Evolutionary conservation across 2,329 filamentous ascomycete genomes (phyloP), one percentile per base, ranked within the genome.

Genomic region (Stemphylium lycopersici): DNA sequence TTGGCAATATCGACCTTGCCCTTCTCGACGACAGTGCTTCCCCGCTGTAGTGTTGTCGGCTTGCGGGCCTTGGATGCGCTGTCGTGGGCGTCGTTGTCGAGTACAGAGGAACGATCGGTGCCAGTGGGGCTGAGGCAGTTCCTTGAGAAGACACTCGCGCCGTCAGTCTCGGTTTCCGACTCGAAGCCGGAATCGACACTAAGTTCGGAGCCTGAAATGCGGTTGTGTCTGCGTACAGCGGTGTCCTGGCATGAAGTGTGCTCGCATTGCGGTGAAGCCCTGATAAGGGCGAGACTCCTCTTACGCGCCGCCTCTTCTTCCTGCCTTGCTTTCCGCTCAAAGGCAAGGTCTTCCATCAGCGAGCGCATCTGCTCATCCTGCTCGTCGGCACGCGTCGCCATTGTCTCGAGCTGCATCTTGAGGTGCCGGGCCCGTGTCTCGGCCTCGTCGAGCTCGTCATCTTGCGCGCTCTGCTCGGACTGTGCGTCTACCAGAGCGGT

Each of bases 401-500:
- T 83, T 33, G 82, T 83, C 66, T 86, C 82, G 16, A 88, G 76
- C 69, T 87, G 85, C 59, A 81, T 77, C 71, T 86, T 87, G 48
- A 87, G 73, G 61, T 86, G 81, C 33, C 79, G 76, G 12, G 82
- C 79, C 6, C 84, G 78, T 34, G 83, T 85, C 31, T 84, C 79
- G 12, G 83, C 80, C 62, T 87, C 85, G 56, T 86, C 83, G 0
- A 85, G 77, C 67, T 87, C 85, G 58, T 87, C 85, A n/a, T 79
- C 77, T 61, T 84, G 82, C 10, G 82, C 81, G 46, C 80, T 81
- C 55, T 84, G 81, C 61, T 86, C 83, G 3, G 80, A 81, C 32
- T 80, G 73, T 3, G 80, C 77, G 56, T 82, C 79, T 34, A 80
- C 77, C 38, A 87, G 73, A 2, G 68, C 64, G 16, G 69, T 69